A percentile compares a stretch with the other conserved stretches of the same genome.
These are phyloP conservation scores for Rheum nobile DNA, from an alignment of 148 eudicot species.

Conservation along the genomic window DNA sequence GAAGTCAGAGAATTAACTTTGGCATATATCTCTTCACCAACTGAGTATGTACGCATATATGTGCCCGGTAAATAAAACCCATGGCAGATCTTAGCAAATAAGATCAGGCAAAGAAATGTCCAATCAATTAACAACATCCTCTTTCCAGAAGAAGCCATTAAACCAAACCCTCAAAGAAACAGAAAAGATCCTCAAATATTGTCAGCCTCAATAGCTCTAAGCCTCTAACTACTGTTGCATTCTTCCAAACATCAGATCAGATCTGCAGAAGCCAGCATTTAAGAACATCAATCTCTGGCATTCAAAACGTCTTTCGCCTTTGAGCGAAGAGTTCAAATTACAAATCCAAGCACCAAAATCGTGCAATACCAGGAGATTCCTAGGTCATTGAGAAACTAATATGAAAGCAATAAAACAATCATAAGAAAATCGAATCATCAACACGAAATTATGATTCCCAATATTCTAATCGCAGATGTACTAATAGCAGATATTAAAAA, in stretches of 20 bases:
- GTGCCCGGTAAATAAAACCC: constrained; percentile 12
- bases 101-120: neutral
- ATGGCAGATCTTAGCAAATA: neutral
- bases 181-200: neutral
- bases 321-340: too few relatives aligned
- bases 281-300: neutral
- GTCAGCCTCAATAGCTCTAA: neutral
- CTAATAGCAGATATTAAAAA: neutral
- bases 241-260: neutral
- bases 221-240: neutral
- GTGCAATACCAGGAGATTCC: neutral
- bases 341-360: neutral
- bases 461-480: neutral
- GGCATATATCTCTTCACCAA: constrained; percentile 10
- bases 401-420: neutral
- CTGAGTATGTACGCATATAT: constrained; percentile 14
- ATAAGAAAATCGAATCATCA: neutral
- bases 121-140: constrained; percentile 1
- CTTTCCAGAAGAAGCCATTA: constrained; percentile 13
- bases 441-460: neutral
- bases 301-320: neutral
- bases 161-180: neutral
- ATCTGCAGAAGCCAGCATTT: neutral
- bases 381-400: neutral
- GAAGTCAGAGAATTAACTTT: constrained; percentile 15